Evolutionary conservation across 1,284 basidiomycete genomes (phyloP).

Genomic region (Papiliotrema flavescens): DNA sequence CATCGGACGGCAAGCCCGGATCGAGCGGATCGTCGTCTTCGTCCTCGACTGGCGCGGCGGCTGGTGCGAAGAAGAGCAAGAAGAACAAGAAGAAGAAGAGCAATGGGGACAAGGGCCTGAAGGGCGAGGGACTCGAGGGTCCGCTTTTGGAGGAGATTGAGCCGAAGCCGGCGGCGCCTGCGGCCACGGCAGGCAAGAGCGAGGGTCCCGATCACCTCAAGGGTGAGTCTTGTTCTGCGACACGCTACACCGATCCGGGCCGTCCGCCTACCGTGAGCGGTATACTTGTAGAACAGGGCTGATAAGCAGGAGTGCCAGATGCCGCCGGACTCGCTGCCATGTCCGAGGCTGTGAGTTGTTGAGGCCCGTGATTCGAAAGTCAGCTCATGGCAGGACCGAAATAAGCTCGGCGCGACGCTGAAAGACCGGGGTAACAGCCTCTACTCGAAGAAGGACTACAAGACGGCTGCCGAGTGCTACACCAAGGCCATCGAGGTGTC

Average conservation of each 20-base stretch:
- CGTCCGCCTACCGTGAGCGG: neutral
- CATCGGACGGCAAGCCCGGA: constrained; percentile 5
- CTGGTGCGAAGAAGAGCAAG: constrained; percentile 55
- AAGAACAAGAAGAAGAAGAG: constrained; percentile 58
- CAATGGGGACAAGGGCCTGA: constrained; percentile 49
- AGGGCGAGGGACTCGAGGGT: constrained; percentile 54
- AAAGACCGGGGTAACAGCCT: constrained; percentile 88
- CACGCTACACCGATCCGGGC: no score
- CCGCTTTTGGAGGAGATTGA: constrained; percentile 70
- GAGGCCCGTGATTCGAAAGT: neutral
- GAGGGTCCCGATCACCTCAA: constrained; percentile 17
- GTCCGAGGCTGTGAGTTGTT: constrained; percentile 21
- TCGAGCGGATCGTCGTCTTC: constrained; percentile 1
- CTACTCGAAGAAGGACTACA: constrained; percentile 75
- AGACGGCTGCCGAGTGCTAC: constrained; percentile 77
- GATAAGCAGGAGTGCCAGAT: constrained; percentile 32
- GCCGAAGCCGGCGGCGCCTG: constrained; percentile 33
- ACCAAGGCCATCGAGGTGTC: constrained; percentile 84
- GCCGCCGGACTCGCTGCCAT: constrained; percentile 32
- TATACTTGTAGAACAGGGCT: neutral
- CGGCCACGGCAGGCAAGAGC: constrained; percentile 10
- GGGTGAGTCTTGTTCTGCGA: constrained; percentile 18
- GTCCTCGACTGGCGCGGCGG: constrained; percentile 14
- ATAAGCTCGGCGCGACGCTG: constrained; percentile 68
- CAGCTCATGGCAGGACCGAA: constrained; percentile 59